Percentiles rank a stretch among this genome's conserved stretches.
Conservation (phyloP, 2,329 filamentous ascomycete species). For the Emmonsiellopsis sp. region DNA sequence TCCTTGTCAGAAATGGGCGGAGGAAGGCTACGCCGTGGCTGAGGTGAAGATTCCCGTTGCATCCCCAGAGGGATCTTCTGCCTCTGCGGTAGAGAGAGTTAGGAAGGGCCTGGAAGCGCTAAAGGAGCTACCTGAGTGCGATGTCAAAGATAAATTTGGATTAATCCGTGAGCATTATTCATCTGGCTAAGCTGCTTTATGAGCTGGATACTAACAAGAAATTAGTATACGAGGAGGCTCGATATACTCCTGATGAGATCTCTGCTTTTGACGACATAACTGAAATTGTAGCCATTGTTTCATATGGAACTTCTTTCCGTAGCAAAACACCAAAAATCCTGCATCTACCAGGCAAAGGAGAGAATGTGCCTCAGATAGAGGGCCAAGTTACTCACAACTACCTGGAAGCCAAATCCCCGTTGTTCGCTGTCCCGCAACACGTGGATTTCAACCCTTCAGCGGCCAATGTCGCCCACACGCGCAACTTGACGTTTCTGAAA, state of each 20-base stretch:
- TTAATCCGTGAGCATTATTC: slow-evolving; percentile 20
- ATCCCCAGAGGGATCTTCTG: slow-evolving; percentile 2
- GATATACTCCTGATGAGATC: slow-evolving; percentile 7
- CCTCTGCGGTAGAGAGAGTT: slow-evolving; percentile 10
- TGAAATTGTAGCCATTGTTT: slow-evolving; percentile 22
- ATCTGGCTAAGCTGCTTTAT: not conserved
- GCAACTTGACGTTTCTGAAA: slow-evolving; percentile 57
- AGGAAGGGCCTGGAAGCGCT: slow-evolving; percentile 14
- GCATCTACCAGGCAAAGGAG: slow-evolving; percentile 21
- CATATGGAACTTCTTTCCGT: slow-evolving; percentile 21
- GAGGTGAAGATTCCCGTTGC: slow-evolving; percentile 33
- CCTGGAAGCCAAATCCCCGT: slow-evolving; percentile 31
- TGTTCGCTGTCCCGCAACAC: slow-evolving; percentile 44
- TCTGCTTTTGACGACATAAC: slow-evolving; percentile 12
- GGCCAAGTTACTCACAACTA: slow-evolving; percentile 32
- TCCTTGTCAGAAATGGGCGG: slow-evolving; percentile 58
- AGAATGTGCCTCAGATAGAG: slow-evolving; percentile 7
- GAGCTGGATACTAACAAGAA: slow-evolving; percentile 7
- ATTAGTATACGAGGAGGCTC: slow-evolving; percentile 14
- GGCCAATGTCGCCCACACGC: slow-evolving; percentile 56
- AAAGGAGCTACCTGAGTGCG: slow-evolving; percentile 17
- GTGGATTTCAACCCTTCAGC: slow-evolving; percentile 42
- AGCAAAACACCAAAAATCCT: slow-evolving; percentile 15
- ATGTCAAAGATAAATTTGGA: slow-evolving; percentile 15
- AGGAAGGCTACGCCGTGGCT: slow-evolving; percentile 57